Evolutionary conservation across 768 basidiomycete genomes (phyloP), one percentile per base, ranked within the genome.

Genomic region (Hygrocybe punicea): DNA sequence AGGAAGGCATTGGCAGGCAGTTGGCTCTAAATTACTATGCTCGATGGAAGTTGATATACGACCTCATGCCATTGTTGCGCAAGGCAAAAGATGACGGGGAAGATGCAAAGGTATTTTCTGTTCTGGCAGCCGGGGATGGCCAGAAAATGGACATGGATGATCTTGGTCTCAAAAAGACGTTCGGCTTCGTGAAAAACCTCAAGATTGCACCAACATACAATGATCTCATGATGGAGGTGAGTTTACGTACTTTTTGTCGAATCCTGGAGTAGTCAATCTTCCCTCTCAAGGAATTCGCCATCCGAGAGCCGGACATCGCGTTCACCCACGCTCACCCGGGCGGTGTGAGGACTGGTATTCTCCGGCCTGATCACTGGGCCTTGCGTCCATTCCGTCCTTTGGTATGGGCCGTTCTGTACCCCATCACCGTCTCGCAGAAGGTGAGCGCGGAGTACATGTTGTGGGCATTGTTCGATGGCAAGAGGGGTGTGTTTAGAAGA

Each of bases 211-310:
- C 74, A 16, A 78, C 80, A 0, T 83, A 83, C 59, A 83, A 75
- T 57, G 82, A 84, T 63, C 61, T 81, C n/a, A 80, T 81, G 78
- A 58, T 82, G 46, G 73, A 81, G 75, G 82, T 80, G 48, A 37
- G 58, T 57, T 2, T n/a, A 9, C 37, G n/a, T 24, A 36, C 35
- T 16, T 56, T 53, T 4, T 10, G 17, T 24, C n/a, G n/a, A n/a
- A 36, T 19, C 25, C 23, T 52, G 39, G 16, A 17, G 35, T 29
- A 19, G 9, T 39, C 45, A 24, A 16, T 7, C 46, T 37, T 42
- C n/a, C n/a, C 13, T 45, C 19, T 17, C 16, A 54, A 78, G 76
- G 65, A 65, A 40, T 74, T 73, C 45, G 65, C 73, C 0, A 60
- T 58, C n/a, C 63, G 60, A 4, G 53, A 74, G 17, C 75, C 73